Base-by-base conservation (phyloP, 2,329 filamentous ascomycete species). In the Claviceps sp. region DNA sequence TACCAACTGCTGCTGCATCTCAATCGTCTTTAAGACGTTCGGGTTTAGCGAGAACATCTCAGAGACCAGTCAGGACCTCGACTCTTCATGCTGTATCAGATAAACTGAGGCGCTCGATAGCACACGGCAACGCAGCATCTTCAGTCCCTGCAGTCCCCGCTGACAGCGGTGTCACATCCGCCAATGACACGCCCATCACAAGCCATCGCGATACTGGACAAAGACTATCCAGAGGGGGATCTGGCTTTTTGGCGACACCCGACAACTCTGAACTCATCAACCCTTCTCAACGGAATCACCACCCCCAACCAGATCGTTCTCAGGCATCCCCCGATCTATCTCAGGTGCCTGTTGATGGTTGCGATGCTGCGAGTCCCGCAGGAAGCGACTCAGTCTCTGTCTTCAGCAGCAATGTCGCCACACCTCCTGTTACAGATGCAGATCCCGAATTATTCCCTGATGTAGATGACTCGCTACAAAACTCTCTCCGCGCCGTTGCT, bases 351-450 rank as follows among this genome's bases (percentile, higher is more conserved):
- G 65, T 56, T 11, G 42, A 56, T 30, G 55, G 68, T 26, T 76
- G 71, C 51, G 73, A 78, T 47, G 69, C 69, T 0, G 69, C 68
- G 4, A 82, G 79, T 57, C 76, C 76, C 3, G 68, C 72, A 0
- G 74, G 69, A 30, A 80, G 75, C 60, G 76, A 80, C 52, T 70
- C 76, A 2, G 75, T 78, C 52, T 81, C 80, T 11, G 71, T 79
- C 38, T 84, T 85, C 60, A 76, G 74, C 59, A 77, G 73, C 62
- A 81, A 75, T 55, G 80, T 83, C 48, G 84, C 86, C 50, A 89
- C 87, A 10, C 86, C 87, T 34, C 86, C 86, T 6, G 81, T 89
- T 57, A 84, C 80, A 8, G 87, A 89, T 56, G 78, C 81, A 22
- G 85, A 89, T 55, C 67, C 80, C 11, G 84, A 85, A 56, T 76